Base-by-base conservation (phyloP, 2,329 filamentous ascomycete genomes). In the Fusarium veterinarium region DNA sequence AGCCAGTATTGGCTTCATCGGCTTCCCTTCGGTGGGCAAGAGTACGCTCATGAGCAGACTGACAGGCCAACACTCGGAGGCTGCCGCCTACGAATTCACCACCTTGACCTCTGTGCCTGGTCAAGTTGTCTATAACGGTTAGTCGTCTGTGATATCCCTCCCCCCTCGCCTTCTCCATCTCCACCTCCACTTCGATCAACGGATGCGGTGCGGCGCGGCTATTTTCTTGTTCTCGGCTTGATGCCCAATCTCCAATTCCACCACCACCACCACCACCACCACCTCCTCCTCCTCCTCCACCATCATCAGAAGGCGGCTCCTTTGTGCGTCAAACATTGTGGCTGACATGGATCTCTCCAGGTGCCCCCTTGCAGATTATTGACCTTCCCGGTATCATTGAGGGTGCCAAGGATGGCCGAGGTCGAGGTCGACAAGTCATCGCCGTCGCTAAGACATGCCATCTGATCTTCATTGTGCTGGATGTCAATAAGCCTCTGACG, bases 331-430 rank as follows among this genome's bases (percentile, higher is more conserved):
- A 62, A 73, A 63, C 40, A 44, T 55, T 33, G 67, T 61, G 71
- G 61, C 76, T 77, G 67, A 77, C 71, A 55, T 63, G 57, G 40
- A 68, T 60, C 49, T 58, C 40, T 48, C 45, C 58, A 88, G 86
- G 95, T 66, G 96, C 96, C 52, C 97, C 97, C 78, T 92, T 99
- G 77, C 96, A 99, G 84, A 98, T 99, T 85, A 93, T 99, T 72
- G 96, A 99, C 88, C 87, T 99, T 80, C 96, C 96, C 3, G 96
- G 96, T 90, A 99, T 99, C 79, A 99, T 99, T 76, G 94, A 98
- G 83, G 96, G 96, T 80, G 96, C 96, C 77, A 98, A 99, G 84
- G 96, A 99, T 81, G 96, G 96, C 74, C 97, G 97, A 81, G 96
- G 96, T 86, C 91, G 96, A 87, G 96, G 96, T 88, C 91, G 95